Base-by-base conservation (phyloP, 208 protist species). In the Leishmania mexicana region DNA sequence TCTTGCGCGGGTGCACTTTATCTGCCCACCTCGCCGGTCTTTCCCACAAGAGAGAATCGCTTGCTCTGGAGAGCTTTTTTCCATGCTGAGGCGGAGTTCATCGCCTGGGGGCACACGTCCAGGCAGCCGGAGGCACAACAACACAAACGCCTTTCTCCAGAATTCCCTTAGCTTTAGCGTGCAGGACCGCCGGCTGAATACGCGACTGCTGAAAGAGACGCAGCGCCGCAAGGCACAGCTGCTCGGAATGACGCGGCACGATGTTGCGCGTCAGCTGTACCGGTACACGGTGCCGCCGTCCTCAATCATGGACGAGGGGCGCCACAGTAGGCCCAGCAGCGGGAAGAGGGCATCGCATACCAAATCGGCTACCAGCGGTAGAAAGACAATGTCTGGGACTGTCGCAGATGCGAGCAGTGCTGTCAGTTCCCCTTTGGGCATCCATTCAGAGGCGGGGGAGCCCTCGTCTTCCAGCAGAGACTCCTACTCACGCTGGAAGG, bases 161-260 rank as follows among this genome's bases (percentile, higher is more conserved):
- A 72, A 85, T 10, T 71, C 73, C 5, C 72, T 90, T 3, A 83
- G 84, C 47, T 90, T 94, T 78, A 90, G 75, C 70, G 93, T 96
- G 38, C 93, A 94, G 79, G 91, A 93, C 40, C 87, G 93, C 24
- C 91, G 93, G n/a, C 77, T 88, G 62, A 89, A 93, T 65, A 86
- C 89, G 11, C 90, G 90, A 2, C 81, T 93, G 2, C 79, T 94
- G 38, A 81, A 88, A 60, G 88, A 92, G 65, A 91, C 78, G 0
- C 84, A 89, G 75, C 81, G 90, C 53, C 86, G 89, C 42, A 91
- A 90, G 45, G 88, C 89, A 7, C 88, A 89, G n/a, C 83, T 96
- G 67, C 72, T 94, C 21, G 75, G 87, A 15, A 82, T 96, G 58
- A 88, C 77, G 67, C 81, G 83, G 35, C 38, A 62, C 19, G 91